These are phyloP conservation scores for Lactifluus hygrophoroides DNA, from an alignment of 768 basidiomycete genomes.

Conservation along the genomic window DNA sequence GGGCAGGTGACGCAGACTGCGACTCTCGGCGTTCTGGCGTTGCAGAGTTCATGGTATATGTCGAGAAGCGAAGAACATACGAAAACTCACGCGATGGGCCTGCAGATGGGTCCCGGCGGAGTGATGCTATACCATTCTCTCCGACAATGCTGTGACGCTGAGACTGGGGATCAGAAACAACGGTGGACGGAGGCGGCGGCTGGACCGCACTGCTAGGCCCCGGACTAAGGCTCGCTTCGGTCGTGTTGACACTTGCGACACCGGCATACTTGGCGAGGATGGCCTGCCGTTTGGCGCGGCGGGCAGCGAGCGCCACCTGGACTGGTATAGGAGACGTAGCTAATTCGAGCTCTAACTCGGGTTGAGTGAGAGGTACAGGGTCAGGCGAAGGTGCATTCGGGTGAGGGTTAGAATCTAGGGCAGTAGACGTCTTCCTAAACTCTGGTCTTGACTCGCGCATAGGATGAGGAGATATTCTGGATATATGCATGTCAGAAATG, in stretches of 20 bases:
- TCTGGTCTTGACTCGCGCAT: constrained; percentile 19
- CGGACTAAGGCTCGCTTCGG: constrained; percentile 42
- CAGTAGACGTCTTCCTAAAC: constrained; percentile 5
- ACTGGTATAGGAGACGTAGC: constrained; percentile 37
- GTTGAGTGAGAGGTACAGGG: constrained; percentile 27
- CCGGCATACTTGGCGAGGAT: constrained; percentile 72
- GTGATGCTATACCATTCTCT: constrained; percentile 18
- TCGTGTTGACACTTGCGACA: constrained; percentile 30
- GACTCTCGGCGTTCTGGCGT: constrained; percentile 32
- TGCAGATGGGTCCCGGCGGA: constrained; percentile 1
- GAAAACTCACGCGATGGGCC: background rate
- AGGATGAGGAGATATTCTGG: constrained; percentile 58
- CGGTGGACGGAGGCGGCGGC: constrained; percentile 51
- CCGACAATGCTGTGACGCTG: constrained; percentile 42
- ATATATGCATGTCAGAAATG: constrained; percentile 11
- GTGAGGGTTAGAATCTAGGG: constrained; percentile 6
- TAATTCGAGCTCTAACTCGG: constrained; percentile 45
- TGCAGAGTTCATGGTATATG: background rate
- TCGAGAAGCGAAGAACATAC: background rate
- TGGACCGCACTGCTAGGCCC: constrained; percentile 68
- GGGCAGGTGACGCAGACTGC: constrained; percentile 49
- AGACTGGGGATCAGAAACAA: constrained; percentile 55
- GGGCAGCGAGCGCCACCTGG: constrained; percentile 56
- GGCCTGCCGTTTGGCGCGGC: constrained; percentile 63
- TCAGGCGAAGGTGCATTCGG: constrained; percentile 12